phyloP scores from a whole-genome alignment of 352 stramenopile species.

The Phytopythium montanum region DNA sequence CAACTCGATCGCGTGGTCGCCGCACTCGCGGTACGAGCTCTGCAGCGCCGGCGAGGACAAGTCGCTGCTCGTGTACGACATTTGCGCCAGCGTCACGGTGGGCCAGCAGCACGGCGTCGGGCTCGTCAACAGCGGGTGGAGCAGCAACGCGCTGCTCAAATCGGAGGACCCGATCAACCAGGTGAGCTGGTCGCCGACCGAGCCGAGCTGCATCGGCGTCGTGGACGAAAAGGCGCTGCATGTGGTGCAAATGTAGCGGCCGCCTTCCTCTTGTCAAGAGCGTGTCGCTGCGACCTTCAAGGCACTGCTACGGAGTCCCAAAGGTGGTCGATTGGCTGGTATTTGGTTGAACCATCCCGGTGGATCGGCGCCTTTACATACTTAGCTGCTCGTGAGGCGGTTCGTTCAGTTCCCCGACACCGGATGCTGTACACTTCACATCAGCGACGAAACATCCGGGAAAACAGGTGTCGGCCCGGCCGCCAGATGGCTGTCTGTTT shows the following conservation, averaged over 20 bases:
- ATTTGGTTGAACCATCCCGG: too few relatives aligned
- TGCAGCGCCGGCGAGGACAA: slow-evolving; percentile 95
- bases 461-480: background rate
- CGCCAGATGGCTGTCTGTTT: background rate
- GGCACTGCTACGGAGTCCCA: background rate
- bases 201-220: slow-evolving; percentile 95
- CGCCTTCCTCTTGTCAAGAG: background rate
- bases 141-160: slow-evolving; percentile 49
- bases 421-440: background rate
- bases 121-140: slow-evolving; percentile 23
- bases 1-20: slow-evolving; percentile 97
- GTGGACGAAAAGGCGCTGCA: slow-evolving; percentile 95
- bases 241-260: slow-evolving; percentile 79
- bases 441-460: background rate
- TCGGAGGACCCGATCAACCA: slow-evolving; percentile 77
- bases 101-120: slow-evolving; percentile 19
- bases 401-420: background rate
- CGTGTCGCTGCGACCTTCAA: background rate
- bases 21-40: slow-evolving; percentile 90
- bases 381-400: too few relatives aligned
- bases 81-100: slow-evolving; percentile 32
- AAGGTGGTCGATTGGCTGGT: too few relatives aligned
- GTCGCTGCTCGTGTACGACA: slow-evolving; percentile 97
- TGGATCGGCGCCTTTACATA: too few relatives aligned
- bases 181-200: slow-evolving; percentile 89